Conservation (phyloP, 2,329 filamentous ascomycete genomes). For the Geosmithia morbida region DNA sequence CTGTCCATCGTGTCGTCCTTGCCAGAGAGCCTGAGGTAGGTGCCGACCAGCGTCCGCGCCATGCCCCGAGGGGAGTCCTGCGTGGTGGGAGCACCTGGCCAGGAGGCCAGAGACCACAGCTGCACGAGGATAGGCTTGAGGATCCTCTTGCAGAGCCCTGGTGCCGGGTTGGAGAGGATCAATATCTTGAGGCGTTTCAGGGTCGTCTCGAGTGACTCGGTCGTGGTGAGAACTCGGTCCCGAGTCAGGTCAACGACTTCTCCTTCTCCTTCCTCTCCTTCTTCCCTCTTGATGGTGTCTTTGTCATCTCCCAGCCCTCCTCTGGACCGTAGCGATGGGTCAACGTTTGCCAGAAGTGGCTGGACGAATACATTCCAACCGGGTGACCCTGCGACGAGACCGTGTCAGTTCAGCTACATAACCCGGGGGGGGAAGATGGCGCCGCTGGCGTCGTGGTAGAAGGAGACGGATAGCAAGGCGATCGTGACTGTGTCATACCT, state of each 20-base stretch:
- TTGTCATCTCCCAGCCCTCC: background rate
- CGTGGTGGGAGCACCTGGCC: slow-evolving; percentile 19
- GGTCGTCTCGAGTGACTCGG: slow-evolving; percentile 31
- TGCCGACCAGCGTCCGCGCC: slow-evolving; percentile 35
- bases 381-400: slow-evolving; percentile 23
- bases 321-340: slow-evolving; percentile 19
- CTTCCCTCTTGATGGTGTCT: slow-evolving; percentile 3
- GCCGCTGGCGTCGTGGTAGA: background rate
- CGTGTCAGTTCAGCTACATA: background rate
- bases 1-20: slow-evolving; percentile 30
- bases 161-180: slow-evolving; percentile 49
- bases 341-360: slow-evolving; percentile 39
- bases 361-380: slow-evolving; percentile 50
- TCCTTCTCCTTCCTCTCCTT: slow-evolving; percentile 14
- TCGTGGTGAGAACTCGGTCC: slow-evolving; percentile 27
- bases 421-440: too few relatives aligned
- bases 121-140: slow-evolving; percentile 42
- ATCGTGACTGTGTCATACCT: slow-evolving; percentile 17
- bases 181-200: slow-evolving; percentile 41
- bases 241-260: slow-evolving; percentile 30
- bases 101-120: slow-evolving; percentile 48
- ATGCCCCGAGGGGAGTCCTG: slow-evolving; percentile 25
- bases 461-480: background rate
- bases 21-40: slow-evolving; percentile 42
- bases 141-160: slow-evolving; percentile 48